Conservation (phyloP, 495 filamentous ascomycete genomes). For the Annulohypoxylon maeteangense region DNA sequence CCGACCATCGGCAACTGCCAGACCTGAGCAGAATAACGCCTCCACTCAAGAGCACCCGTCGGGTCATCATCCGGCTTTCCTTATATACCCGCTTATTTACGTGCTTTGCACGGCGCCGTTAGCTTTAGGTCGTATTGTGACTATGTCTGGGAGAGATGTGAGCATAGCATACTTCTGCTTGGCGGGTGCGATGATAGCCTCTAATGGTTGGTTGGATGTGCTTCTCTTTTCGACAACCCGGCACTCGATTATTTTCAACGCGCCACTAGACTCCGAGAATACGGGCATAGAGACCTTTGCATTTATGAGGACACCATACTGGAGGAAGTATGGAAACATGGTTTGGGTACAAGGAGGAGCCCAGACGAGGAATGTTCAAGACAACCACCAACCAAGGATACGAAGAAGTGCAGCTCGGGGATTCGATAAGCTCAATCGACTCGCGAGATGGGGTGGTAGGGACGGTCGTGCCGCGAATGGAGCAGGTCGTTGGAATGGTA, state of each 20-base stretch:
- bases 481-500: slow-evolving; percentile 26
- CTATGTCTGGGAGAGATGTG: slow-evolving; percentile 65
- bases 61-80: slow-evolving; percentile 71
- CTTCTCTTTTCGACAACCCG: slow-evolving; percentile 78
- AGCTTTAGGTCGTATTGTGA: slow-evolving; percentile 73
- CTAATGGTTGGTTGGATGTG: slow-evolving; percentile 79
- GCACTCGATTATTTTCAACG: slow-evolving; percentile 60
- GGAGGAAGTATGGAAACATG: slow-evolving; percentile 55
- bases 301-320: slow-evolving; percentile 59
- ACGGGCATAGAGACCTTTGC: slow-evolving; percentile 60
- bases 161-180: slow-evolving; percentile 70
- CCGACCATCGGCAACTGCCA: slow-evolving; percentile 13
- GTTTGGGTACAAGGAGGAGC: slow-evolving; percentile 55
- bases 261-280: slow-evolving; percentile 52
- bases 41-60: slow-evolving; percentile 28
- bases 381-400: slow-evolving; percentile 36
- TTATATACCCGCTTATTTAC: slow-evolving; percentile 81
- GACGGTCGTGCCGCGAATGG: slow-evolving; percentile 29
- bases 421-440: slow-evolving; percentile 1
- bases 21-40: slow-evolving; percentile 1
- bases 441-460: slow-evolving; percentile 16
- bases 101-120: slow-evolving; percentile 76
- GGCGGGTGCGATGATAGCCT: slow-evolving; percentile 77
- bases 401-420: slow-evolving; percentile 27
- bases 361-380: slow-evolving; percentile 16